Evolutionary conservation across 2,329 filamentous ascomycete genomes (phyloP), one percentile per base, ranked within the genome.

Genomic region (Phaeosphaeriaceae sp.): DNA sequence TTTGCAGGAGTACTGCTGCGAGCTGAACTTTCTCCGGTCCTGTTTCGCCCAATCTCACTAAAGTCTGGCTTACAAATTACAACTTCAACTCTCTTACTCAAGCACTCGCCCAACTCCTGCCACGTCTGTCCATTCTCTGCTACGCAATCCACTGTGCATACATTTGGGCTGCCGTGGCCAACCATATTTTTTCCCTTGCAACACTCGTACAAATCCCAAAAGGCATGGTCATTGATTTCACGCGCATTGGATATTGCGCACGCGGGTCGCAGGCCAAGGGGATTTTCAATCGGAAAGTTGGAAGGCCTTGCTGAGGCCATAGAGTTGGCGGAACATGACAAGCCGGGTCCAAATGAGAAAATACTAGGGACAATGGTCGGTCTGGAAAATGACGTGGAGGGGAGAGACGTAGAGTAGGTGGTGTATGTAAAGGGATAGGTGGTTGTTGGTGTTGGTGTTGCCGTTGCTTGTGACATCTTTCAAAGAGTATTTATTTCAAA

Each of bases 201-300:
- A 36, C 57, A 64, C 4, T 39, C 53, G 16, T 64, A 62, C 29
- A 62, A 34, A 35, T 64, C 59, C 59, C 59, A 64, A 48, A 64
- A 64, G 9, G 59, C 53, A 16, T 64, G 56, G n/a, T 53, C 42
- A 30, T 61, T 64, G 51, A 61, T 29, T 8, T 48, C 52, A 4
- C 42, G 52, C 11, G 51, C 59, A 17, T 62, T 64, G 45, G 57
- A 61, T 42, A 62, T 64, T 3, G 48, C 53, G 30, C 59, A 62
- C 18, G 49, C 53, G 20, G 45, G 48, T 28, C 42, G 11, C 26
- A 38, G 18, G 39, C 47, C 51, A 0, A 11, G 3, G 2, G 54
- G 54, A 13, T 41, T 37, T n/a, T 42, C 42, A 23, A 52, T 13
- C 5, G 56, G 53, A 7, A 28, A 39, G 17, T 39, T 46, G 1